phyloP scores from a whole-genome alignment of 139 green algal species.

The Haematococcus sp. region DNA sequence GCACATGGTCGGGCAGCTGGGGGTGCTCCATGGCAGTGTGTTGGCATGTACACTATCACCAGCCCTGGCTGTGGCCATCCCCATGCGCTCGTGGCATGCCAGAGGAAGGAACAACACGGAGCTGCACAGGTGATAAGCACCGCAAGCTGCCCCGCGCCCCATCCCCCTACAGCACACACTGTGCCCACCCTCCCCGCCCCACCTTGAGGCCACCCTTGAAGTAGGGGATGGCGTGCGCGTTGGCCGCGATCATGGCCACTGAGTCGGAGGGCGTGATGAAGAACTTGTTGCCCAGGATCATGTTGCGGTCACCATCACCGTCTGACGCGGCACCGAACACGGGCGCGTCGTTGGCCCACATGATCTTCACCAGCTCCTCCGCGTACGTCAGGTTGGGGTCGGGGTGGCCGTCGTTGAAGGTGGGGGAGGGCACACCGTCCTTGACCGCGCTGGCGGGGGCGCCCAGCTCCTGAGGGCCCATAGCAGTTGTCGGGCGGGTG shows the following conservation, averaged over 20 bases:
- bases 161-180: no score
- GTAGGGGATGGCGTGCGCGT: conserved; percentile 95
- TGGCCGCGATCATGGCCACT: conserved; percentile 98
- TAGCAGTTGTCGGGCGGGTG: no score
- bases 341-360: conserved; percentile 71
- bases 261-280: conserved; percentile 97
- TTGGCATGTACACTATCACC: no score
- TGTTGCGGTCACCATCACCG: conserved; percentile 98
- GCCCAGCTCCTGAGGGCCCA: conserved; percentile 55
- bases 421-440: conserved; percentile 62
- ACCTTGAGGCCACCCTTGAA: conserved; percentile 95
- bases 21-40: no score
- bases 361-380: conserved; percentile 93
- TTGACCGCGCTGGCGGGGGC: conserved; percentile 46
- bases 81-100: no score
- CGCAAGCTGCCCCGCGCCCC: no score
- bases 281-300: conserved; percentile 97
- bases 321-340: conserved; percentile 86
- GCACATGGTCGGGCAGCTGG: not conserved
- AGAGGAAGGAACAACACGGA: no score
- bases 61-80: no score
- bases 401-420: conserved; percentile 96
- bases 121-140: no score
- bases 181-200: not conserved
- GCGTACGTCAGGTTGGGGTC: conserved; percentile 99